A percentile compares a stretch with the other conserved stretches of the same genome.
phyloP scores from a whole-genome alignment of 768 basidiomycete species.

The Rhodotorula diobovata region DNA sequence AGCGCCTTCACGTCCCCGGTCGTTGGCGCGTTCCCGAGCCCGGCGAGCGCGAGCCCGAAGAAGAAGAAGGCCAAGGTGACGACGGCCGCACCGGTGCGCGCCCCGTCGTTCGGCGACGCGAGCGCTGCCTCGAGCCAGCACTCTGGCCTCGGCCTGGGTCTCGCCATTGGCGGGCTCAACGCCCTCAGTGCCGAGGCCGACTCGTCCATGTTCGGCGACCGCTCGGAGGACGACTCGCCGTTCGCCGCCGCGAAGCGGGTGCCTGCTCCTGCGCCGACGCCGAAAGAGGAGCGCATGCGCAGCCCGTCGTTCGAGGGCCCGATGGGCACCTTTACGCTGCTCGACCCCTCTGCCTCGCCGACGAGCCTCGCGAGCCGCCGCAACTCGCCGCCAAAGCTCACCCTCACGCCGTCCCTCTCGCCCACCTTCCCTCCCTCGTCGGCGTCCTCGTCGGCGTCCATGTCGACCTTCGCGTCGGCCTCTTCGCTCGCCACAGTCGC shows the following conservation, averaged over 20 bases:
- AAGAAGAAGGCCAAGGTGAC: constrained; percentile 29
- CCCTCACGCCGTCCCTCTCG: constrained; percentile 24
- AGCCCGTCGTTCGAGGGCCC: too few species aligned
- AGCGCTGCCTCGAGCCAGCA: neutral
- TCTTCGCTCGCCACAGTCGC: neutral
- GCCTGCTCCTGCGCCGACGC: neutral
- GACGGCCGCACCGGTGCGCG: neutral
- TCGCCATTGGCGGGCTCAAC: neutral
- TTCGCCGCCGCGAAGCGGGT: neutral
- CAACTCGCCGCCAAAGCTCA: constrained; percentile 4
- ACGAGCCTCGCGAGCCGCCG: neutral
- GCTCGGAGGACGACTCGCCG: neutral
- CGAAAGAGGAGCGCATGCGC: neutral
- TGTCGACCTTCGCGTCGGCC: neutral
- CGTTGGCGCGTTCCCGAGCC: constrained; percentile 22
- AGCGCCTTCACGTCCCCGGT: constrained; percentile 27
- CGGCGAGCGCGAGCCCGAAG: constrained; percentile 2
- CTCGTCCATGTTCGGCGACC: neutral
- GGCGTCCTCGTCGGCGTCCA: neutral
- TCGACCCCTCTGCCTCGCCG: constrained; percentile 2
- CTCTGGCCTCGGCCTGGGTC: constrained; percentile 1
- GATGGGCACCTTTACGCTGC: constrained; percentile 1
- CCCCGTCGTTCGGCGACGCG: neutral
- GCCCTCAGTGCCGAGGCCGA: neutral
- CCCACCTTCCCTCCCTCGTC: constrained; percentile 6